These are phyloP conservation scores for Raphanus raphanistrum DNA, from an alignment of 345 rosid species.

Conservation along the genomic window DNA sequence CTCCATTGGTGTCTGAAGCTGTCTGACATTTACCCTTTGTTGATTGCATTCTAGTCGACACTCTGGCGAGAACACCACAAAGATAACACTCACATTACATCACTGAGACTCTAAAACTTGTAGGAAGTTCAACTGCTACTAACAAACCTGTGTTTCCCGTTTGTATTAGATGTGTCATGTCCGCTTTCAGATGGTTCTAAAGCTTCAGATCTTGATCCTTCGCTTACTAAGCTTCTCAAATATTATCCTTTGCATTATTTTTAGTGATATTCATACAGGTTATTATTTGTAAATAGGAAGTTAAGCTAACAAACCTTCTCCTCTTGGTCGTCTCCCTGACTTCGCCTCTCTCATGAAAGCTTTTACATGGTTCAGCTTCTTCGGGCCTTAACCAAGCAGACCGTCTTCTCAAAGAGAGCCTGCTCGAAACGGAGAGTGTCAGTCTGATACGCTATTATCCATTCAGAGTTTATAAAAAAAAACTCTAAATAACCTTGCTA, in stretches of 20 bases:
- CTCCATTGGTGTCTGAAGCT: conserved; percentile 7
- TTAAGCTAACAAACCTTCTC: conserved; percentile 32
- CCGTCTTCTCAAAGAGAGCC: conserved; percentile 37
- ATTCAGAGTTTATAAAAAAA: not conserved
- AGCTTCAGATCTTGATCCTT: conserved; percentile 38
- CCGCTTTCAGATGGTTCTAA: conserved; percentile 32
- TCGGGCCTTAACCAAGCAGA: conserved; percentile 32
- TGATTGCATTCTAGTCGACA: conserved; percentile 43
- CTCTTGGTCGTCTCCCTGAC: conserved; percentile 29
- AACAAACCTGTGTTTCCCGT: conserved; percentile 49
- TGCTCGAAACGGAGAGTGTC: conserved; percentile 15
- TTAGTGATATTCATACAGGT: not conserved
- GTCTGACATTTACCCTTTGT: conserved; percentile 30
- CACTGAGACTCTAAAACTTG: conserved; percentile 4
- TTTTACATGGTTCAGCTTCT: conserved; percentile 28
- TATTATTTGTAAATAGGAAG: conserved; percentile 1
- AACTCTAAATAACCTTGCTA: conserved; percentile 42
- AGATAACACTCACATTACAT: conserved; percentile 17
- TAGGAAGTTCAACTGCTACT: not conserved
- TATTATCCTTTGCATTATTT: not conserved
- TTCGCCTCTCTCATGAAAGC: conserved; percentile 15
- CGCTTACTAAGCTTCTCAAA: conserved; percentile 31
- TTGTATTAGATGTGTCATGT: conserved; percentile 35
- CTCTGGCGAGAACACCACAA: conserved; percentile 19
- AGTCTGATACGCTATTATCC: conserved; percentile 1